These are phyloP conservation scores for Vitis labrusca DNA, from an alignment of 164 flowering plant genomes.

Conservation along the genomic window DNA sequence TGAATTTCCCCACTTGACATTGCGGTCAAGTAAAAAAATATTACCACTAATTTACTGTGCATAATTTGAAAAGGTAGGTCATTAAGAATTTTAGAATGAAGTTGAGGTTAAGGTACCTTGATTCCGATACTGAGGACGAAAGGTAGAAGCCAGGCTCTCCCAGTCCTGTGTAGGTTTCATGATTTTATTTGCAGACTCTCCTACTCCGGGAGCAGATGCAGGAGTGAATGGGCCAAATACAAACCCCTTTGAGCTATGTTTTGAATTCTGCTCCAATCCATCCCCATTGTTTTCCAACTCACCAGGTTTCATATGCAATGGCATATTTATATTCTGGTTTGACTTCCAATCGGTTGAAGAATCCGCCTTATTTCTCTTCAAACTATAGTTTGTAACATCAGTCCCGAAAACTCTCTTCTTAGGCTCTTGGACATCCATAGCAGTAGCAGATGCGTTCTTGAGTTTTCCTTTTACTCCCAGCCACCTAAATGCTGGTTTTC, in stretches of 20 bases:
- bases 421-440: conserved; percentile 8
- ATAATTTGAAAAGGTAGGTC: neutral
- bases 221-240: conserved; percentile 34
- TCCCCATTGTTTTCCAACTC: conserved; percentile 7
- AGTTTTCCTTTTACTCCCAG: conserved; percentile 19
- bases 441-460: neutral
- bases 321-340: neutral
- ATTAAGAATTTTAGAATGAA: neutral
- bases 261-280: conserved; percentile 8
- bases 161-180: conserved; percentile 10
- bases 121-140: conserved; percentile 31
- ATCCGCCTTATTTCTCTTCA: conserved; percentile 20
- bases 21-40: too few relatives aligned
- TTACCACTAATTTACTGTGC: too few relatives aligned
- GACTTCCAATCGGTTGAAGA: neutral
- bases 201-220: neutral
- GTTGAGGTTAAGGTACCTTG: conserved; percentile 18
- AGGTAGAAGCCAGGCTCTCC: conserved; percentile 23
- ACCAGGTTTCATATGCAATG: neutral
- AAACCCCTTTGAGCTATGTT: conserved; percentile 8
- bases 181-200: conserved; percentile 7
- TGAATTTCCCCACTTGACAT: too few relatives aligned
- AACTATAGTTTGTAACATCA: conserved; percentile 18
- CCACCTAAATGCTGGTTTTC: conserved; percentile 39
- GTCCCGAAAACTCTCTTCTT: conserved; percentile 26